phyloP scores from a whole-genome alignment of 164 flowering plant genomes.

The Brasenia schreberi region DNA sequence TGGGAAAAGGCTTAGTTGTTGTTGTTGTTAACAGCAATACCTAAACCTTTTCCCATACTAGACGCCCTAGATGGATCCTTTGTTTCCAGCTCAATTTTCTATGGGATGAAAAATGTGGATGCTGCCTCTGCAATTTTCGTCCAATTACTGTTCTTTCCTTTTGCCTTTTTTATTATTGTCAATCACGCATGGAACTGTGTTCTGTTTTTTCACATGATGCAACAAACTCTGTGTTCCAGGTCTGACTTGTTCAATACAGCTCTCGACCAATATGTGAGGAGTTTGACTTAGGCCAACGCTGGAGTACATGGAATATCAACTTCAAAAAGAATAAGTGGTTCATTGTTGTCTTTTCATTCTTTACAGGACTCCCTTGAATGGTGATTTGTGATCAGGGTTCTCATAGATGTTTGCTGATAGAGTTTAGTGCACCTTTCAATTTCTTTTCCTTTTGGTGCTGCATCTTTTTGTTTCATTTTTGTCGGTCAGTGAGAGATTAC shows the following conservation, averaged over 20 bases:
- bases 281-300: not conserved
- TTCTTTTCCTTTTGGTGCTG: not conserved
- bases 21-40: too few species aligned
- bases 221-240: not conserved
- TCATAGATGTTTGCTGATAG: not conserved
- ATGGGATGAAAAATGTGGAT: too few species aligned
- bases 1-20: too few species aligned
- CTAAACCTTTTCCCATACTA: too few species aligned
- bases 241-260: not conserved
- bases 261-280: not conserved
- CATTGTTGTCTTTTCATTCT: not conserved
- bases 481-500: not conserved
- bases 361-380: not conserved
- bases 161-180: not conserved
- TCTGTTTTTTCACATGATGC: not conserved
- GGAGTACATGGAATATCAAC: not conserved
- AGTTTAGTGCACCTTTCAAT: not conserved
- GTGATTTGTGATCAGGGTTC: not conserved
- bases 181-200: too few species aligned
- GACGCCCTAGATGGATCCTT: too few species aligned
- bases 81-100: not conserved
- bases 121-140: not conserved
- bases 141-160: not conserved
- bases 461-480: not conserved
- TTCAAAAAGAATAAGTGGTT: too few species aligned